A percentile compares a stretch with the other conserved stretches of the same genome.
Evolutionary conservation across 169 alveolate species (phyloP).

Genomic region (Plasmodium yoelii): DNA sequence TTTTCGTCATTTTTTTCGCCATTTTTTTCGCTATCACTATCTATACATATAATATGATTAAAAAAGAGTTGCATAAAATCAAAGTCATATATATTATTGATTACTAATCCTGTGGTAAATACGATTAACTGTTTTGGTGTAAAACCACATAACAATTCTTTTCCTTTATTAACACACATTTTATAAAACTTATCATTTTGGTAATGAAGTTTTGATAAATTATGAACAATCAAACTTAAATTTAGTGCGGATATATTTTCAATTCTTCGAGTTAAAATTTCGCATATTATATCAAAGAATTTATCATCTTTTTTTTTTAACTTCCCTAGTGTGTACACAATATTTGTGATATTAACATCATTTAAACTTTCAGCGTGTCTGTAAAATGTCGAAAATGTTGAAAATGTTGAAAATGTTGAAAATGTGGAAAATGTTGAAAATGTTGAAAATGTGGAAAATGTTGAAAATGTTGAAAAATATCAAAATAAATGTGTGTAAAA

Average conservation of each 20-base stretch:
- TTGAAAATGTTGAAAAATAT: background rate
- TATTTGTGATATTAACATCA: slow-evolving; percentile 44
- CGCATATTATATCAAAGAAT: slow-evolving; percentile 23
- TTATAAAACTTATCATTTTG: slow-evolving; percentile 20
- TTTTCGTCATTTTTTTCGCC: too few relatives aligned
- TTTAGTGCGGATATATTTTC: slow-evolving; percentile 45
- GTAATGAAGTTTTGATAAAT: slow-evolving; percentile 30
- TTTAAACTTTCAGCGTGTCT: slow-evolving; percentile 29
- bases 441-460: too few relatives aligned
- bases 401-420: background rate
- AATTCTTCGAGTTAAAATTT: slow-evolving; percentile 23
- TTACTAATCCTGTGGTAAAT: slow-evolving; percentile 30
- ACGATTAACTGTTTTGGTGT: slow-evolving; percentile 55
- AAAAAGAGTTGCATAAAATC: slow-evolving; percentile 37
- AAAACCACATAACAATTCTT: slow-evolving; percentile 34
- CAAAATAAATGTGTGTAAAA: background rate
- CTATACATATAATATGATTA: slow-evolving; percentile 26
- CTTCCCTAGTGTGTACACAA: slow-evolving; percentile 52
- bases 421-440: background rate
- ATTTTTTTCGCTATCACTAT: too few relatives aligned
- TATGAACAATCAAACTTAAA: slow-evolving; percentile 58
- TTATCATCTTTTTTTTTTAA: slow-evolving; percentile 33
- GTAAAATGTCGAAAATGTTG: background rate
- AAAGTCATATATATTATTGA: slow-evolving; percentile 44
- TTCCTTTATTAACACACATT: slow-evolving; percentile 36